Evolutionary conservation across 2,329 filamentous ascomycete genomes (phyloP).

Genomic region (Penicillium sp.): DNA sequence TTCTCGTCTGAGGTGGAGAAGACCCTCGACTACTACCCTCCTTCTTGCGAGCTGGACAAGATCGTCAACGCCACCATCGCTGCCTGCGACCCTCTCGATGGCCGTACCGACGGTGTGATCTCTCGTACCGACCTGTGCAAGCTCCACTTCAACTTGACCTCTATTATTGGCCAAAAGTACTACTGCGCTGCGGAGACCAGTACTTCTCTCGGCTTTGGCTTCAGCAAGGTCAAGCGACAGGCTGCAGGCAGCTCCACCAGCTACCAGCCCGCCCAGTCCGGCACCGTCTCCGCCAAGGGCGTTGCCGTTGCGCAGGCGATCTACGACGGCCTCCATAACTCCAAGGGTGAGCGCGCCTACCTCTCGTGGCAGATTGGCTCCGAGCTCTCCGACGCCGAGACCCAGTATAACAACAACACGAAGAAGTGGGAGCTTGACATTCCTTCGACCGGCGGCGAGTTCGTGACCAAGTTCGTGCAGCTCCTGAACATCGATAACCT

Average conservation of each 20-base stretch:
- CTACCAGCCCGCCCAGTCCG: constrained; percentile 32
- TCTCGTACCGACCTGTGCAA: constrained; percentile 50
- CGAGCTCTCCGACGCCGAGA: constrained; percentile 26
- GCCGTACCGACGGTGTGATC: constrained; percentile 55
- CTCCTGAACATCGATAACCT: constrained; percentile 39
- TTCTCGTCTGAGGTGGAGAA: constrained; percentile 41
- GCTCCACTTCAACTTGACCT: constrained; percentile 47
- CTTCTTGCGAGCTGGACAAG: constrained; percentile 35
- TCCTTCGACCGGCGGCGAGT: constrained; percentile 41
- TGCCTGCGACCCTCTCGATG: constrained; percentile 56
- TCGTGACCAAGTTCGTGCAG: constrained; percentile 31
- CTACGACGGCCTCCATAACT: constrained; percentile 42
- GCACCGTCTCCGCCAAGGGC: constrained; percentile 27
- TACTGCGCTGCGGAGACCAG: constrained; percentile 39
- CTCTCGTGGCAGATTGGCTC: constrained; percentile 33
- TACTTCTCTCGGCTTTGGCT: constrained; percentile 29
- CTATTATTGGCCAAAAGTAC: constrained; percentile 49
- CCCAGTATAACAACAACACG: constrained; percentile 26
- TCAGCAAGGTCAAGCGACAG: constrained; percentile 26
- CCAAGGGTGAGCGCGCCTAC: constrained; percentile 42
- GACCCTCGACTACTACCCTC: constrained; percentile 44
- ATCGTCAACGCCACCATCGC: constrained; percentile 53
- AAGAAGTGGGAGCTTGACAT: constrained; percentile 32
- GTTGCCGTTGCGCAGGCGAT: constrained; percentile 37
- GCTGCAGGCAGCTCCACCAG: constrained; percentile 19